These are phyloP conservation scores for Candida piceae DNA, from an alignment of 805 yeast genomes.

Conservation along the genomic window DNA sequence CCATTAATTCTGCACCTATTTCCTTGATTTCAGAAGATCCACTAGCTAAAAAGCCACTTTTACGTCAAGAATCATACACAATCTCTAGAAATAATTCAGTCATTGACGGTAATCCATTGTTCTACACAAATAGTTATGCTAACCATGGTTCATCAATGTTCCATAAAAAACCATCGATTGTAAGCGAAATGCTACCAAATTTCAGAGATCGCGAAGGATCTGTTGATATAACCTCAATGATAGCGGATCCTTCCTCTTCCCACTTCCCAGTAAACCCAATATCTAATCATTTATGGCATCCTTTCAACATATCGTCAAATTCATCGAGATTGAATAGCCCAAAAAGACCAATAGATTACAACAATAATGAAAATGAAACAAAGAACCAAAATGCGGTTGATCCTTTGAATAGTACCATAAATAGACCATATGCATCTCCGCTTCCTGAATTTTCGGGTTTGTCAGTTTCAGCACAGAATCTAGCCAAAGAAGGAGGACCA, in stretches of 20 bases:
- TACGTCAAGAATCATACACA: slow-evolving; percentile 11
- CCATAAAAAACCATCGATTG: slow-evolving; percentile 1
- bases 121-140: neutral
- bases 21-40: slow-evolving; percentile 20
- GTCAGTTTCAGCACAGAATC: no score
- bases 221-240: slow-evolving; percentile 20
- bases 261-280: neutral
- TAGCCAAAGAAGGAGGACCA: neutral
- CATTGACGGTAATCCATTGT: neutral
- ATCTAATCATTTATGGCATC: slow-evolving; percentile 23
- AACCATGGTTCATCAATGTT: neutral
- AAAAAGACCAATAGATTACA: neutral
- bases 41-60: slow-evolving; percentile 11
- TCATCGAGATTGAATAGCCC: neutral
- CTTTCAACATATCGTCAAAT: slow-evolving; percentile 9
- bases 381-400: no score
- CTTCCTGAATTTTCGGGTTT: no score
- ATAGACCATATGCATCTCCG: no score
- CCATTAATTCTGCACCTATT: slow-evolving; percentile 11
- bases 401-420: no score
- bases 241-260: slow-evolving; percentile 7
- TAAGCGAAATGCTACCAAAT: neutral
- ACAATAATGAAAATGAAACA: no score
- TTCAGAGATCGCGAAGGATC: slow-evolving; percentile 13
- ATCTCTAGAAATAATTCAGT: slow-evolving; percentile 11